Percentiles rank a stretch among this genome's conserved stretches.
Conservation (phyloP, 805 yeast genomes). For the Ogataea kodamae region DNA sequence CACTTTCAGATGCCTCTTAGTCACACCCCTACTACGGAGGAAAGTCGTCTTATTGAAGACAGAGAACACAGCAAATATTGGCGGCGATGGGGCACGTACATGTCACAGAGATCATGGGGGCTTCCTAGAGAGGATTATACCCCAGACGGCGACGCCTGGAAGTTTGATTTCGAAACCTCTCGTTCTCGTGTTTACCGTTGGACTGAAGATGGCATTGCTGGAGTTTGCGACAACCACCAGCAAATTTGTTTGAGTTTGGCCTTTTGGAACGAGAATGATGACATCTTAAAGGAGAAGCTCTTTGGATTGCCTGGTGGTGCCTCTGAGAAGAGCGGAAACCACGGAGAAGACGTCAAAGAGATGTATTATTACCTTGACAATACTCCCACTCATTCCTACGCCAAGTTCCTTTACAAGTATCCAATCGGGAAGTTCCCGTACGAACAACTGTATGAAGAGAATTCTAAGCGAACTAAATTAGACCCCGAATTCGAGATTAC, state of each 20-base stretch:
- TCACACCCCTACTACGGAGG: conserved; percentile 31
- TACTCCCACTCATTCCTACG: conserved; percentile 89
- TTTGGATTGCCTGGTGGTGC: conserved; percentile 84
- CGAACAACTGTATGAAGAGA: conserved; percentile 64
- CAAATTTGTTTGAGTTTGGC: conserved; percentile 74
- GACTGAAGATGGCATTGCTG: conserved; percentile 96
- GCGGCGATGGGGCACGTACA: conserved; percentile 89
- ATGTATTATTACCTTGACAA: conserved; percentile 82
- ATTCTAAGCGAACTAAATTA: conserved; percentile 57
- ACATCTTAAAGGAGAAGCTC: conserved; percentile 76
- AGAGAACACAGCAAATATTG: conserved; percentile 50
- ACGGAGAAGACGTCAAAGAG: conserved; percentile 94
- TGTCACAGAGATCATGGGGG: conserved; percentile 86
- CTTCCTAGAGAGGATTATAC: conserved; percentile 89
- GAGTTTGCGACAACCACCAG: conserved; percentile 82
- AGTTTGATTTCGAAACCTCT: conserved; percentile 83
- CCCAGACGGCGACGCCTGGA: conserved; percentile 85
- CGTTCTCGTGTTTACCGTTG: conserved; percentile 79
- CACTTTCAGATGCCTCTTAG: conserved; percentile 26
- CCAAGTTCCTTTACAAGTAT: conserved; percentile 87
- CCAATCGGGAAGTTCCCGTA: conserved; percentile 88
- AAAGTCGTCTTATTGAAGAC: conserved; percentile 41
- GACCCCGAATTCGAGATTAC: conserved; percentile 78
- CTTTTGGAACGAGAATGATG: conserved; percentile 88
- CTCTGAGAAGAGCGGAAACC: conserved; percentile 68